Conservation (phyloP, 1,284 basidiomycete genomes). For the Marasmius tenuissimus region DNA sequence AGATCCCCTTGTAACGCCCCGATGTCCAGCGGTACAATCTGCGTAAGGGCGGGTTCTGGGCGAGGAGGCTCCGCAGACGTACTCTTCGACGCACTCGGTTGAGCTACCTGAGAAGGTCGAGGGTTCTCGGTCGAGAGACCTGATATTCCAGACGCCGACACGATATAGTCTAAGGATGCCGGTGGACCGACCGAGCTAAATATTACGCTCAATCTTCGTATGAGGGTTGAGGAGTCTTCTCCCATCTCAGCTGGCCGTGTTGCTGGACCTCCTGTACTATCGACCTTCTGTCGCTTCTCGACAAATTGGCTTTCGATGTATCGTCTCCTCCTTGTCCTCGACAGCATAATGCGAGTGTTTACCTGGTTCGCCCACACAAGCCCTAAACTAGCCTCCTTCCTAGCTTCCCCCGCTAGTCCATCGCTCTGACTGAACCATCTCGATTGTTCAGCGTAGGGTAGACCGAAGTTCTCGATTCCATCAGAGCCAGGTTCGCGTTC, state of each 20-base stretch:
- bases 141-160: slow-evolving; percentile 60
- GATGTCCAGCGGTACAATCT: slow-evolving; percentile 38
- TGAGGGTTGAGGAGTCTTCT: slow-evolving; percentile 39
- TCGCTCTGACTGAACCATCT: slow-evolving; percentile 74
- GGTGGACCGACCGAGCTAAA: slow-evolving; percentile 69
- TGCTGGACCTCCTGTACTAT: slow-evolving; percentile 3
- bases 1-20: slow-evolving; percentile 28
- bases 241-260: slow-evolving; percentile 14
- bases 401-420: slow-evolving; percentile 51
- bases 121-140: slow-evolving; percentile 28
- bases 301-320: slow-evolving; percentile 40
- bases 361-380: slow-evolving; percentile 91
- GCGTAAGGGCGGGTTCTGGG: slow-evolving; percentile 12
- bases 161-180: slow-evolving; percentile 69
- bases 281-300: slow-evolving; percentile 15
- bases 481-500: slow-evolving; percentile 30
- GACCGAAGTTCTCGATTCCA: slow-evolving; percentile 15
- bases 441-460: slow-evolving; percentile 73
- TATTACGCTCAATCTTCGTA: slow-evolving; percentile 69
- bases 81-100: neutral
- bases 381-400: slow-evolving; percentile 82
- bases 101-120: neutral
- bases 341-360: slow-evolving; percentile 81
- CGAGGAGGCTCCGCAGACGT: neutral
- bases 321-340: slow-evolving; percentile 69